Conservation (phyloP, 495 filamentous ascomycete genomes). For the Lophiotrema nucula region DNA sequence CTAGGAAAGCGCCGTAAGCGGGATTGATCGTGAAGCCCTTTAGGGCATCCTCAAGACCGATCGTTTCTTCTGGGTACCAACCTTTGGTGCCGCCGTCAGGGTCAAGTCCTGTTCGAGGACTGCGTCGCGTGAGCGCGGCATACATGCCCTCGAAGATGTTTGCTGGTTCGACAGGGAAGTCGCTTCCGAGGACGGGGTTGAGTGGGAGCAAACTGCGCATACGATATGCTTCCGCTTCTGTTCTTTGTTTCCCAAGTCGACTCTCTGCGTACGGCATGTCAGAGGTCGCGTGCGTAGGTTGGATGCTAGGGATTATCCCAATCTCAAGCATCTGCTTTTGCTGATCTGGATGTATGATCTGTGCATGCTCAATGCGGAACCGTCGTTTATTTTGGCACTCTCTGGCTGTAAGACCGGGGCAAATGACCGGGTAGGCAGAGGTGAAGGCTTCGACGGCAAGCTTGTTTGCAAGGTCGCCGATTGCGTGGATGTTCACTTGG, state of each 20-base stretch:
- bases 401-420: constrained; percentile 42
- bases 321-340: constrained; percentile 52
- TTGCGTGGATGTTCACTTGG: constrained; percentile 64
- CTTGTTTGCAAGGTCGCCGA: constrained; percentile 63
- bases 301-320: constrained; percentile 64
- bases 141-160: constrained; percentile 61
- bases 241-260: constrained; percentile 54
- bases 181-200: constrained; percentile 55
- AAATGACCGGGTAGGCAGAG: constrained; percentile 46
- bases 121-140: constrained; percentile 56
- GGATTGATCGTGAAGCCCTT: constrained; percentile 55
- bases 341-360: constrained; percentile 63
- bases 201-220: constrained; percentile 53
- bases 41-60: constrained; percentile 55
- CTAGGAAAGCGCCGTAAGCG: constrained; percentile 49
- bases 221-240: constrained; percentile 53
- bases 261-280: constrained; percentile 60
- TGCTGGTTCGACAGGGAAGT: constrained; percentile 66
- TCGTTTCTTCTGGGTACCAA: constrained; percentile 54
- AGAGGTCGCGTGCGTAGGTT: constrained; percentile 66
- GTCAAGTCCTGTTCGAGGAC: constrained; percentile 50
- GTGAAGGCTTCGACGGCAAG: constrained; percentile 56
- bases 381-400: constrained; percentile 50
- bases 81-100: constrained; percentile 47
- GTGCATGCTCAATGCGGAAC: constrained; percentile 64